phyloP scores from a whole-genome alignment of 805 yeast genomes.

The Starmerella khaoyaiensis region DNA sequence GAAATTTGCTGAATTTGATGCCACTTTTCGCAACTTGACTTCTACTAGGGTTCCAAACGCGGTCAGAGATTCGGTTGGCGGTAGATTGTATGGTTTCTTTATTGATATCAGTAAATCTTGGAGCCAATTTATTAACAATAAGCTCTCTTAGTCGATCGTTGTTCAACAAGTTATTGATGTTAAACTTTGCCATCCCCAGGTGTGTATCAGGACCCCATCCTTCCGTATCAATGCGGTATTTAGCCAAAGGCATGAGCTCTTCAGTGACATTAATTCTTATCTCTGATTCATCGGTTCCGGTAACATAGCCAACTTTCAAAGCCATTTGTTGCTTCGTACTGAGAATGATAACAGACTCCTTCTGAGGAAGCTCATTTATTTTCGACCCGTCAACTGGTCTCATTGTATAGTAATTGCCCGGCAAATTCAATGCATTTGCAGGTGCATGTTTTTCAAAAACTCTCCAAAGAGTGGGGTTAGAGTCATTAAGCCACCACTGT shows the following conservation, averaged over 20 bases:
- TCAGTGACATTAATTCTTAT: slow-evolving; percentile 3
- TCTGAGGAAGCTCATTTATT: not conserved
- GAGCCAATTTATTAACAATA: slow-evolving; percentile 36
- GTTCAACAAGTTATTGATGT: slow-evolving; percentile 55
- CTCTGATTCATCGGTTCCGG: not conserved
- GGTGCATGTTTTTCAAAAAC: not conserved
- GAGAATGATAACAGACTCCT: slow-evolving; percentile 3
- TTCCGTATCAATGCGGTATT: slow-evolving; percentile 67
- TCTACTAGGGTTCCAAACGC: slow-evolving; percentile 3
- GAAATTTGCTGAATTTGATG: too few species aligned
- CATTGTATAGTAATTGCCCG: not conserved
- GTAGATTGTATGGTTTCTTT: slow-evolving; percentile 9
- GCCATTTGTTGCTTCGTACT: slow-evolving; percentile 19
- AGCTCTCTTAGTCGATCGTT: slow-evolving; percentile 32
- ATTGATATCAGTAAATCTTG: slow-evolving; percentile 8
- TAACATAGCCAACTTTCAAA: slow-evolving; percentile 10
- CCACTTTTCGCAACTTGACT: too few species aligned
- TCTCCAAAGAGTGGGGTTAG: slow-evolving; percentile 3
- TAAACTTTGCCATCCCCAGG: slow-evolving; percentile 62
- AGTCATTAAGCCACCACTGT: slow-evolving; percentile 27
- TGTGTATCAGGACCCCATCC: slow-evolving; percentile 67
- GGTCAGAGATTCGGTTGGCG: slow-evolving; percentile 12
- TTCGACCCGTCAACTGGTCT: too few species aligned
- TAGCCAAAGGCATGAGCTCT: slow-evolving; percentile 9
- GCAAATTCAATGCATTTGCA: not conserved